A percentile compares a stretch with the other conserved stretches of the same genome.
phyloP scores from a whole-genome alignment of 2,329 filamentous ascomycete species.

The Periconia sp. region DNA sequence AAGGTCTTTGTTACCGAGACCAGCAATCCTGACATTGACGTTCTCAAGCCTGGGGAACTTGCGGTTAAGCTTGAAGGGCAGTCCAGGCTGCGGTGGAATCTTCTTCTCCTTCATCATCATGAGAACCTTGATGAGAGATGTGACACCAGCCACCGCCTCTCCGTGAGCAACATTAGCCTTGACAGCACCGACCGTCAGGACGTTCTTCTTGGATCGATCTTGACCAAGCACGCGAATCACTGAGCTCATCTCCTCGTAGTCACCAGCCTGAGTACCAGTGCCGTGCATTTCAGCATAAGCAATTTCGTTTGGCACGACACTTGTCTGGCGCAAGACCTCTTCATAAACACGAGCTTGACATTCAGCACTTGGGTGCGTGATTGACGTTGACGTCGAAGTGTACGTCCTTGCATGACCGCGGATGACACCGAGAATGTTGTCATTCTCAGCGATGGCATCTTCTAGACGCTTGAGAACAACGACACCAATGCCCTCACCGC shows the following conservation, averaged over 20 bases:
- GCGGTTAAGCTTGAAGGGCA: slow-evolving; percentile 64
- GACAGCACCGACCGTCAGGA: slow-evolving; percentile 22
- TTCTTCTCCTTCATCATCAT: slow-evolving; percentile 31
- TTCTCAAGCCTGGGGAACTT: slow-evolving; percentile 57
- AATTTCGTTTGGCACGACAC: slow-evolving; percentile 31
- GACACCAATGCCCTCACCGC: slow-evolving; percentile 26
- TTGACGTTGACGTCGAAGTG: slow-evolving; percentile 24
- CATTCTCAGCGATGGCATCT: slow-evolving; percentile 35
- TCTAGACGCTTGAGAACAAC: slow-evolving; percentile 33
- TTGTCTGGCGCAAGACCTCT: slow-evolving; percentile 27
- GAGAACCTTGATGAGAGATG: slow-evolving; percentile 31
- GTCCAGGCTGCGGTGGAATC: slow-evolving; percentile 64
- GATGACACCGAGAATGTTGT: slow-evolving; percentile 37
- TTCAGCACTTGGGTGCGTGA: slow-evolving; percentile 19
- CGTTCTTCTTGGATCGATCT: background rate
- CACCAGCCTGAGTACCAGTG: slow-evolving; percentile 31
- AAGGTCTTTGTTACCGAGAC: slow-evolving; percentile 42
- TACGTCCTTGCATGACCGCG: slow-evolving; percentile 44
- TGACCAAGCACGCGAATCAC: slow-evolving; percentile 14
- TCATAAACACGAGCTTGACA: slow-evolving; percentile 16
- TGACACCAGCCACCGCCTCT: slow-evolving; percentile 29
- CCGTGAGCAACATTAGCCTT: slow-evolving; percentile 36
- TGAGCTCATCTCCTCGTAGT: slow-evolving; percentile 16
- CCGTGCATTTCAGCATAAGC: slow-evolving; percentile 31
- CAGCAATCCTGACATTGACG: slow-evolving; percentile 57